Percentiles rank a stretch among this genome's conserved stretches.
Evolutionary conservation across 768 basidiomycete species (phyloP).

Genomic region (Cyclocybe cylindracea): DNA sequence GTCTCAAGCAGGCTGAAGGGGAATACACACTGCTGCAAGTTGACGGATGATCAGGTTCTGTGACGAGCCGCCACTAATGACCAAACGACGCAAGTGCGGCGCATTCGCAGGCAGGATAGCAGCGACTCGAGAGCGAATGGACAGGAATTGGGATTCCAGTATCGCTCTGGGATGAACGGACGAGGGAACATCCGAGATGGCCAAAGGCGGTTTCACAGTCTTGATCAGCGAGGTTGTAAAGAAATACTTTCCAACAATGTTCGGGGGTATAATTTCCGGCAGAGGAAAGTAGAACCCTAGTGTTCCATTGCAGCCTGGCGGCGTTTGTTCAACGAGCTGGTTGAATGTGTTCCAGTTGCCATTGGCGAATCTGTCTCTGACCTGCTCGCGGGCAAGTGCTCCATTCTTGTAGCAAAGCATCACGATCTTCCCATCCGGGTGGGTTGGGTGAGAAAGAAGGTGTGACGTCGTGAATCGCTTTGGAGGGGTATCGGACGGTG

Average conservation of each 20-base stretch:
- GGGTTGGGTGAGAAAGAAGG: constrained; percentile 70
- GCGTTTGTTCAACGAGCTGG: constrained; percentile 52
- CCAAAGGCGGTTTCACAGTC: constrained; percentile 24
- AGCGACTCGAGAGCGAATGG: constrained; percentile 70
- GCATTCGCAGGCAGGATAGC: constrained; percentile 64
- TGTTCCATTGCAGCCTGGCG: constrained; percentile 59
- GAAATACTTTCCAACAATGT: constrained; percentile 70
- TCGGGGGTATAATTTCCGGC: constrained; percentile 85
- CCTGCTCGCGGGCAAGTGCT: constrained; percentile 75
- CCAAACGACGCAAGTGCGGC: constrained; percentile 60
- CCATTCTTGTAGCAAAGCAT: constrained; percentile 96
- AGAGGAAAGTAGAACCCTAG: constrained; percentile 82
- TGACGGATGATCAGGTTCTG: constrained; percentile 74
- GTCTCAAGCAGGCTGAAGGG: not conserved
- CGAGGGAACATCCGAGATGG: constrained; percentile 39
- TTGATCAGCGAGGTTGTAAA: constrained; percentile 42
- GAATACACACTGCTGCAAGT: constrained; percentile 55
- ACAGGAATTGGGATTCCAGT: constrained; percentile 83
- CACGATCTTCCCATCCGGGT: constrained; percentile 65
- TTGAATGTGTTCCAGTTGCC: constrained; percentile 73
- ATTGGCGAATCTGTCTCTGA: constrained; percentile 65
- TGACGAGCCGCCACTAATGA: constrained; percentile 80
- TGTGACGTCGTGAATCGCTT: constrained; percentile 75
- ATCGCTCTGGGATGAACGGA: constrained; percentile 71
- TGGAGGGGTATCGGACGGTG: constrained; percentile 62